Percentiles rank a stretch among this genome's conserved stretches.
Evolutionary conservation across 163 green algal genomes (phyloP).

Genomic region (Prototheca cutis): DNA sequence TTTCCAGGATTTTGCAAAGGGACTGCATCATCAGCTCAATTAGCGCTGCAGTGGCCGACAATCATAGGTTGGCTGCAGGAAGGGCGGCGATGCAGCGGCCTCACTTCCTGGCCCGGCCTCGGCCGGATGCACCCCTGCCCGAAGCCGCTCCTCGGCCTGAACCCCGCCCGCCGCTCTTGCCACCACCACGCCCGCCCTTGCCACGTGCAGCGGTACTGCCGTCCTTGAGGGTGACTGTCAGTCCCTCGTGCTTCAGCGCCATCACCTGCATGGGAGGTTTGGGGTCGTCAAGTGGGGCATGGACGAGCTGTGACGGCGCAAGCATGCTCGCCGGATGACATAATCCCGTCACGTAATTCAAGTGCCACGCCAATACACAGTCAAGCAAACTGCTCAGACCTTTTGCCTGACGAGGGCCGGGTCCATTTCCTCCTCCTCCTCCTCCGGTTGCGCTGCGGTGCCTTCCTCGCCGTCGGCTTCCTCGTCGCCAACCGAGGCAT

Average conservation of each 20-base stretch:
- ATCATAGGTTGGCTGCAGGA: no score
- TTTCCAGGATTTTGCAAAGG: no score
- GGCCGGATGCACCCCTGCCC: constrained; percentile 5
- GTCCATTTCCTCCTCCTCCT: constrained; percentile 37
- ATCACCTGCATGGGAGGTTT: constrained; percentile 20
- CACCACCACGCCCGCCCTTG: not conserved
- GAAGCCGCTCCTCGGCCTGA: not conserved
- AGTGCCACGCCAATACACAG: no score
- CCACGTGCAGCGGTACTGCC: constrained; percentile 2
- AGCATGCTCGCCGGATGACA: no score
- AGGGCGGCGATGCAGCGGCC: no score
- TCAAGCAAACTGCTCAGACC: not conserved
- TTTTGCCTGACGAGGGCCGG: constrained; percentile 9
- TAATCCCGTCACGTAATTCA: no score
- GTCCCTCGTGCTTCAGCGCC: constrained; percentile 3
- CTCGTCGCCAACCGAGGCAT: not conserved
- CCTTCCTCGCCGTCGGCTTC: constrained; percentile 7
- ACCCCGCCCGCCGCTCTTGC: not conserved
- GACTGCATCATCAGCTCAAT: no score
- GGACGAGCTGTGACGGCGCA: no score
- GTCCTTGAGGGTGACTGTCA: constrained; percentile 23
- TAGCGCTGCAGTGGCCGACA: no score
- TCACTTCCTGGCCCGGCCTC: constrained; percentile 6
- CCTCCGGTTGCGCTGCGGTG: constrained; percentile 16
- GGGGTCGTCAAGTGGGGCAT: no score